Evolutionary conservation across 805 yeast species (phyloP), one percentile per base, ranked within the genome.

Genomic region (Kuraishia ogatae): DNA sequence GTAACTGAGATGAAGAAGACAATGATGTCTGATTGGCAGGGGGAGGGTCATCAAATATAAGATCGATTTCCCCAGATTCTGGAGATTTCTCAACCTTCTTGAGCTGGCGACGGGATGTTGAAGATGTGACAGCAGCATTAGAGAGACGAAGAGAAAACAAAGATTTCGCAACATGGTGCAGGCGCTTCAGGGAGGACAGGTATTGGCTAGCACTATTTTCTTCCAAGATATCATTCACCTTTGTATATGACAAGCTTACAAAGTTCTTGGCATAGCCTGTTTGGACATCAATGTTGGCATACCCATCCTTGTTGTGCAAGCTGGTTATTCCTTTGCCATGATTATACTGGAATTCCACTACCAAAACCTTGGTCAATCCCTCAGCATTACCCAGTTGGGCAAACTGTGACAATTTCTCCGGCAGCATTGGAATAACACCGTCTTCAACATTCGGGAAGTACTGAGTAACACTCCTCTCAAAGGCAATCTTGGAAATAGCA

Each of bases 351-450:
- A 49, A 17, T n/a, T 24, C 21, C 28, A 29, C 28, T 20, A 26
- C 28, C 28, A 49, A 23, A 29, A 49, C 51, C n/a, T 22, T 49
- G 35, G 28, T 49, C 51, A 24, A 1, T n/a, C 51, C 39, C 22
- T 24, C 29, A 11, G 11, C 26, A 17, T 39, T 39, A 13, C 71
- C 70, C 15, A 71, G 57, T 55, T 71, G 70, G 53, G 67, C 77
- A 3, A 73, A 57, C 2, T 76, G 68, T 1, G 84, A 73, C 55
- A 86, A 71, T 0, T 75, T 62, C 11, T 66, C 62, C 0, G 97
- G 97, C 1, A 92, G 70, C 93, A 92, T 85, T 55, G 87, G 82
- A 10, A 76, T 67, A 0, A 82, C 80, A 1, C 73, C 72, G 49
- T 83, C 87, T 11, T 57, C 56, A 6, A 62, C 50, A 49, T 66